Percentiles rank a stretch among this genome's conserved stretches.
Evolutionary conservation across 2,329 filamentous ascomycete species (phyloP).

Genomic region (Aspergillus sp.): DNA sequence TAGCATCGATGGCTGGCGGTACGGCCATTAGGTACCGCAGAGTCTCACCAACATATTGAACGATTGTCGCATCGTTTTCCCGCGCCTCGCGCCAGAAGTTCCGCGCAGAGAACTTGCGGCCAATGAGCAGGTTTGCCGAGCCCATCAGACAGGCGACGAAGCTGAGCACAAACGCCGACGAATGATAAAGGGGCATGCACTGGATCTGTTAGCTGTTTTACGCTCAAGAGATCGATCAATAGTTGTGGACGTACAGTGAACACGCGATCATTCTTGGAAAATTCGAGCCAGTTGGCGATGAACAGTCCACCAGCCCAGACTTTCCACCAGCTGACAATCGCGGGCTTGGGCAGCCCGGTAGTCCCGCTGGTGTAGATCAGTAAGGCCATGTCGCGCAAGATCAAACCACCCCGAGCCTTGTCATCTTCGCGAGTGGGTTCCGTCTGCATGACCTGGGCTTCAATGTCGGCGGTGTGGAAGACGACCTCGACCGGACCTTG

Average conservation of each 20-base stretch:
- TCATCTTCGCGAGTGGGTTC: constrained; percentile 59
- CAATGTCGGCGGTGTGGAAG: constrained; percentile 58
- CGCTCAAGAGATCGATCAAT: too few species aligned
- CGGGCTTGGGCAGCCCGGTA: constrained; percentile 78
- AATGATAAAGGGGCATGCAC: constrained; percentile 89
- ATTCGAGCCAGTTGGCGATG: constrained; percentile 53
- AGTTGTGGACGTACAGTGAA: constrained; percentile 60
- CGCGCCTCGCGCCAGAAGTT: constrained; percentile 75
- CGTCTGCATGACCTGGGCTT: constrained; percentile 53
- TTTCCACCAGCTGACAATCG: constrained; percentile 72
- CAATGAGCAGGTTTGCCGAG: constrained; percentile 67
- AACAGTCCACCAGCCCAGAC: constrained; percentile 54
- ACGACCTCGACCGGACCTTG: constrained; percentile 56
- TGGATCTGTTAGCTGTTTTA: constrained; percentile 26
- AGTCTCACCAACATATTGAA: constrained; percentile 88
- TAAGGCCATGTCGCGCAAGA: constrained; percentile 59
- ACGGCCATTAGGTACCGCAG: constrained; percentile 75
- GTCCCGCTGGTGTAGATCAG: constrained; percentile 86
- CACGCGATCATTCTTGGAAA: constrained; percentile 64
- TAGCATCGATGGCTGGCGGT: constrained; percentile 58
- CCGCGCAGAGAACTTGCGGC: constrained; percentile 73
- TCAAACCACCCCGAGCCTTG: constrained; percentile 51
- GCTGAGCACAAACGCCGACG: constrained; percentile 70
- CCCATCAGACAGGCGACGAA: constrained; percentile 59
- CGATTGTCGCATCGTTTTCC: constrained; percentile 66